These are phyloP conservation scores for Kazachstania sp. DNA, from an alignment of 1,139 yeast genomes.

Conservation along the genomic window DNA sequence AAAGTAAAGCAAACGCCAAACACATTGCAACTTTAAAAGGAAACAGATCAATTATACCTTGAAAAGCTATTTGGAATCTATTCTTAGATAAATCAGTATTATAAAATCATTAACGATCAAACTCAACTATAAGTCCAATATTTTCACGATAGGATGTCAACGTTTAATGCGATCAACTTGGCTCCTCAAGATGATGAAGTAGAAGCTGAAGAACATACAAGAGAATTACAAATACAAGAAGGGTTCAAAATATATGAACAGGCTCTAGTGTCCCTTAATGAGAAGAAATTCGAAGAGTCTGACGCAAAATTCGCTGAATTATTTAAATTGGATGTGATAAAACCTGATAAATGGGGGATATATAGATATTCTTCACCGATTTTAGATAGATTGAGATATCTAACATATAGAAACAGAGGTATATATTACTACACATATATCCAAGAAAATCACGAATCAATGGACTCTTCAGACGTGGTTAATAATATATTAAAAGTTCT, in stretches of 20 bases:
- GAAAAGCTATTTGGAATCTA: too few species aligned
- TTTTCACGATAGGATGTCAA: conserved; percentile 36
- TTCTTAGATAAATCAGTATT: background rate
- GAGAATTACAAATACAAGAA: conserved; percentile 78
- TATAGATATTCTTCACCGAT: conserved; percentile 51
- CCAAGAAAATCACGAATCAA: conserved; percentile 11
- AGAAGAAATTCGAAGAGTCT: conserved; percentile 42
- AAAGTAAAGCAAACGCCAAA: too few species aligned
- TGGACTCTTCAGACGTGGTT: conserved; percentile 24
- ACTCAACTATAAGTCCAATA: background rate
- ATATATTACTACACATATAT: conserved; percentile 54
- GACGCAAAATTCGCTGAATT: conserved; percentile 49
- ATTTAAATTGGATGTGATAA: conserved; percentile 59
- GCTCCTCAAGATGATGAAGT: conserved; percentile 59
- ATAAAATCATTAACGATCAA: too few species aligned
- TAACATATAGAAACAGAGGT: conserved; percentile 77
- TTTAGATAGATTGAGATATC: conserved; percentile 61
- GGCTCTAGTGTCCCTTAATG: conserved; percentile 57
- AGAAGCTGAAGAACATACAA: conserved; percentile 77
- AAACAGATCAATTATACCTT: too few species aligned
- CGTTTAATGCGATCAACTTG: conserved; percentile 72
- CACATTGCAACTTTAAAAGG: too few species aligned
- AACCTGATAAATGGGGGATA: conserved; percentile 42
- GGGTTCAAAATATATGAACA: conserved; percentile 68
- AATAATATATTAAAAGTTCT: conserved; percentile 35